Conservation (phyloP, 2,329 filamentous ascomycete species). For the Aspergillus calidoustus region DNA sequence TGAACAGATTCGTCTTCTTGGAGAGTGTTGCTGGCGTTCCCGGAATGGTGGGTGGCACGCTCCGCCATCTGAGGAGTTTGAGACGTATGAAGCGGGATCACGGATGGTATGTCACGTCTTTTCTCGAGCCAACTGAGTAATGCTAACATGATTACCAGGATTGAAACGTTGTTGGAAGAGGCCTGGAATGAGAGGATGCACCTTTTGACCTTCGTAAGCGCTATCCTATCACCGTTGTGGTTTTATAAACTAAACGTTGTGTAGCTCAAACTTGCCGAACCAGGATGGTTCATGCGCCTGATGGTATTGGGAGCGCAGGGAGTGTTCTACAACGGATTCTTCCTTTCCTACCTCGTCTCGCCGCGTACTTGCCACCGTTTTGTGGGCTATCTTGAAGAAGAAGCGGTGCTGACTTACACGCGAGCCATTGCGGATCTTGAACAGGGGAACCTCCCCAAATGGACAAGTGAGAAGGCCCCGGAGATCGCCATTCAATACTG, state of each 20-base stretch:
- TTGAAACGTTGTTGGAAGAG: slow-evolving; percentile 88
- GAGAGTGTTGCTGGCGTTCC: slow-evolving; percentile 94
- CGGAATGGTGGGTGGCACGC: slow-evolving; percentile 95
- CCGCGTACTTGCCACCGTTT: slow-evolving; percentile 92
- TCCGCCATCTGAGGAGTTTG: slow-evolving; percentile 84
- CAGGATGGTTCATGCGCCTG: slow-evolving; percentile 85
- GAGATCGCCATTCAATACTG: slow-evolving; percentile 92
- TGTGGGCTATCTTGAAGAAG: slow-evolving; percentile 95
- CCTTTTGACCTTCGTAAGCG: slow-evolving; percentile 71
- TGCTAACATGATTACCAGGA: slow-evolving; percentile 57
- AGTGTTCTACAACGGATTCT: slow-evolving; percentile 95
- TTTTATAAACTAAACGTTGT: not conserved
- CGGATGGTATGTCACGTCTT: slow-evolving; percentile 65
- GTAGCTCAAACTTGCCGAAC: slow-evolving; percentile 79
- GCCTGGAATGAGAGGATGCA: slow-evolving; percentile 95
- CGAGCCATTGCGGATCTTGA: slow-evolving; percentile 87
- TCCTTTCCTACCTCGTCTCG: slow-evolving; percentile 83
- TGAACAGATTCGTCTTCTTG: slow-evolving; percentile 87
- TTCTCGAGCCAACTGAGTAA: not conserved
- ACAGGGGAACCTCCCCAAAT: slow-evolving; percentile 78
- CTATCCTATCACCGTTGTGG: not conserved
- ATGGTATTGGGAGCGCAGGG: slow-evolving; percentile 93
- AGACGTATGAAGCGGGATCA: slow-evolving; percentile 89
- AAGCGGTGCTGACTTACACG: slow-evolving; percentile 94
- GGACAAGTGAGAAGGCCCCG: slow-evolving; percentile 77